These are phyloP conservation scores for Metschnikowia drakensbergensis DNA, from an alignment of 805 yeast genomes.

Conservation along the genomic window DNA sequence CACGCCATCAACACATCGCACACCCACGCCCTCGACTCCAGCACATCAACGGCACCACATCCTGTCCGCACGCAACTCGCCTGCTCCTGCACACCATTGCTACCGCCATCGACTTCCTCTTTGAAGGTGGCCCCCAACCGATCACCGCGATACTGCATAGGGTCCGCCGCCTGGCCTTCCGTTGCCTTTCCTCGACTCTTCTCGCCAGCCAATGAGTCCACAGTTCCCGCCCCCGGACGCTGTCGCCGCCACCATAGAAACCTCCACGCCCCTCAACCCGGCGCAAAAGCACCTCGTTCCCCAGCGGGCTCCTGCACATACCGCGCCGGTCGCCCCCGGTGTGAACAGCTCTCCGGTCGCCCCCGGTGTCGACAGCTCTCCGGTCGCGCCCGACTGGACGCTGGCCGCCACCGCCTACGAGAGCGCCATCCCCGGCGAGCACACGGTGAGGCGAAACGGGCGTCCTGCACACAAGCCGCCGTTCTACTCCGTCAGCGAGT, in stretches of 20 bases:
- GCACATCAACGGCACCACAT: no score
- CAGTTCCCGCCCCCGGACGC: slow-evolving; percentile 9
- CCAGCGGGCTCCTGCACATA: neutral
- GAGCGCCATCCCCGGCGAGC: neutral
- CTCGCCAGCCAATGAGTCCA: neutral
- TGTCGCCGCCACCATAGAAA: slow-evolving; percentile 11
- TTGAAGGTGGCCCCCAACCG: no score
- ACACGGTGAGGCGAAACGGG: neutral
- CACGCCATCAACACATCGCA: no score
- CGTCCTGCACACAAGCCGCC: slow-evolving; percentile 5
- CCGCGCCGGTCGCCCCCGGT: neutral
- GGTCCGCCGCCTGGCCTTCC: no score
- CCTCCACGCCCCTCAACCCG: slow-evolving; percentile 21
- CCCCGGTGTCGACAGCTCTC: slow-evolving; percentile 6
- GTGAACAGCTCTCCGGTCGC: neutral
- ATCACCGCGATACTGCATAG: no score
- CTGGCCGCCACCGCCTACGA: slow-evolving; percentile 1
- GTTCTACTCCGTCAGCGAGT: slow-evolving; percentile 9
- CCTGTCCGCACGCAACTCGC: no score
- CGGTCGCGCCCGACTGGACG: slow-evolving; percentile 6
- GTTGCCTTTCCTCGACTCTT: neutral
- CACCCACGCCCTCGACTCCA: no score
- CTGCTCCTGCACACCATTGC: no score
- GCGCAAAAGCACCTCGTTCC: slow-evolving; percentile 1
- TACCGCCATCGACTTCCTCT: no score